Conservation (phyloP, 192 early-diverging fungal genomes). For the Coemansia sp. region DNA sequence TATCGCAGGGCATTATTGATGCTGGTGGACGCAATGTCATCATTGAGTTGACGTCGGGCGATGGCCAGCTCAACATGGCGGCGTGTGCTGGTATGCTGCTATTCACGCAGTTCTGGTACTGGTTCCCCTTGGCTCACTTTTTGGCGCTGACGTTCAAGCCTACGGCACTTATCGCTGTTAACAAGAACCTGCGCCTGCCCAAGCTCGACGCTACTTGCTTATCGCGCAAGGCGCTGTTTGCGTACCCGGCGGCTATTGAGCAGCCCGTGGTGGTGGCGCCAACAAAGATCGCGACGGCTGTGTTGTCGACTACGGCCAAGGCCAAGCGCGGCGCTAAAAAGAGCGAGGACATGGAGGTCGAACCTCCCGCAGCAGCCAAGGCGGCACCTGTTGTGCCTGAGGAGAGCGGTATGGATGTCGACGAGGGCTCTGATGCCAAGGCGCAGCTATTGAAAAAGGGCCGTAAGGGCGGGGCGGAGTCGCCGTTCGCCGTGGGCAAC, state of each 20-base stretch:
- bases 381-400: conserved; percentile 10
- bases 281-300: conserved; percentile 82
- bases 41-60: conserved; percentile 84
- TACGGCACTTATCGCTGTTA: conserved; percentile 93
- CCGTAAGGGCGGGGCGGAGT: conserved; percentile 68
- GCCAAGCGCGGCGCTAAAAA: conserved; percentile 86
- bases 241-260: conserved; percentile 88
- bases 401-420: conserved; percentile 42
- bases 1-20: conserved; percentile 97
- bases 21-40: conserved; percentile 98
- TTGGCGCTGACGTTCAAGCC: conserved; percentile 92
- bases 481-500: conserved; percentile 80
- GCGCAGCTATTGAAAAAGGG: conserved; percentile 35
- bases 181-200: conserved; percentile 83
- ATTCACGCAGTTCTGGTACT: conserved; percentile 99
- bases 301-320: conserved; percentile 95
- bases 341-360: conserved; percentile 51
- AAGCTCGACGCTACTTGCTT: conserved; percentile 85
- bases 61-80: conserved; percentile 89
- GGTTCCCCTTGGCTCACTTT: conserved; percentile 98
- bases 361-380: conserved; percentile 15
- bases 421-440: conserved; percentile 29
- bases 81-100: conserved; percentile 98
- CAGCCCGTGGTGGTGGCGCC: conserved; percentile 58
- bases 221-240: conserved; percentile 85